Base-by-base conservation (phyloP, 306 rosid genomes). In the Boehmeria nivea region DNA sequence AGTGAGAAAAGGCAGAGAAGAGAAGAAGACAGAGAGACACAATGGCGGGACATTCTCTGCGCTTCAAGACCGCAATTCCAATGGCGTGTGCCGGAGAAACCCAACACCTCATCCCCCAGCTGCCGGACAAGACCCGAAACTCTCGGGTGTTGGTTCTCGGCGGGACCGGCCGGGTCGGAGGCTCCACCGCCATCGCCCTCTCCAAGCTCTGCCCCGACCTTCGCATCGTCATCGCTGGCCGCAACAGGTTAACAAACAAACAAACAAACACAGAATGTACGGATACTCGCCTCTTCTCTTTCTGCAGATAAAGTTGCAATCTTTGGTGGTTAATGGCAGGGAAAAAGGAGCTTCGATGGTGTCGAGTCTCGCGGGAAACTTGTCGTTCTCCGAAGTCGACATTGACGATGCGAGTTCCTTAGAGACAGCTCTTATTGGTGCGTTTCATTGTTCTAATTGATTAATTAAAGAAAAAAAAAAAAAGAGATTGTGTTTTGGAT, bases 91-190 rank as follows among this genome's bases (percentile, higher is more conserved):
- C 64, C 37, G 15, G 16, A 62, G 80, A 69, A 5, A 47, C 38
- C 50, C 39, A 51, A 13, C 36, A 24, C 39, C 39, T 43, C 8
- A 39, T 40, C 25, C 72, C 76, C 53, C 76, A 78, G 38, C 71
- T 75, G 17, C 83, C 89, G 26, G 80, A 75, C 62, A 82, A 80
- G 59, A 67, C 71, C 43, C 76, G 84, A 33, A 80, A 72, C 71
- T 73, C 95, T 3, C 68, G 76, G 58, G 88, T 90, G 13, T 40
- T 90, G 57, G 88, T 90, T 3, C 85, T 90, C 31, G 98, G 98
- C 20, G 95, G 94, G 57, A 90, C 98, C 17, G 98, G 98, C 34
- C 91, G 91, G 38, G 83, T 86, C 70, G 98, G 98, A 63, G 95
- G 88, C 4, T 87, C 98, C 73, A 86, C 94, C 17, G 95, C 95